Evolutionary conservation across 495 filamentous ascomycete species (phyloP).

Genomic region (Letharia columbiana): DNA sequence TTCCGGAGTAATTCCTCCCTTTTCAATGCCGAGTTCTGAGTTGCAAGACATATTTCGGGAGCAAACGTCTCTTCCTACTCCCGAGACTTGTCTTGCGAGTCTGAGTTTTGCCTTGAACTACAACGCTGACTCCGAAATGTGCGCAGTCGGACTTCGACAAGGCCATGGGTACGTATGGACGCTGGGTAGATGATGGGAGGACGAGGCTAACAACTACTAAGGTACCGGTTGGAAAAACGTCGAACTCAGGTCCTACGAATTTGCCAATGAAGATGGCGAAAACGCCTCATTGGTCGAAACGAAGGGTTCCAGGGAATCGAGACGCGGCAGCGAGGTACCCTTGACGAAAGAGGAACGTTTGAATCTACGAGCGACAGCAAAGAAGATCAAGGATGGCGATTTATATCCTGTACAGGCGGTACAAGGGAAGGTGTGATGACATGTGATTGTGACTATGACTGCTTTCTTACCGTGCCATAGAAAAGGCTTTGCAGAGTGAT

Average conservation of each 20-base stretch:
- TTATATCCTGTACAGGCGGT: conserved; percentile 20
- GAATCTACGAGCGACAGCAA: conserved; percentile 28
- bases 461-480: conserved; percentile 2
- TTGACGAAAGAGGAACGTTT: conserved; percentile 36
- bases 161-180: conserved; percentile 17
- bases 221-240: conserved; percentile 82
- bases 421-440: conserved; percentile 21
- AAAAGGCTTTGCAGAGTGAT: conserved; percentile 2
- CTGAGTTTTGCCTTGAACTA: too few relatives aligned
- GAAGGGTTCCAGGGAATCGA: conserved; percentile 50
- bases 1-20: too few relatives aligned
- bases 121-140: too few relatives aligned
- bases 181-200: background rate
- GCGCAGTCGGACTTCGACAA: conserved; percentile 39
- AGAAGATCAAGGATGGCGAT: conserved; percentile 25
- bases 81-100: too few relatives aligned
- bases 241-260: conserved; percentile 69
- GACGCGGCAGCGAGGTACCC: conserved; percentile 44
- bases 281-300: conserved; percentile 56
- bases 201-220: conserved; percentile 18
- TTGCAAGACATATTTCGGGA: too few relatives aligned
- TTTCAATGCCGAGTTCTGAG: too few relatives aligned
- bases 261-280: conserved; percentile 46
- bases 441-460: background rate
- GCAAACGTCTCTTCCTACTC: too few relatives aligned